Evolutionary conservation across 169 alveolate species (phyloP).

Genomic region (Eimeria falciformis): DNA sequence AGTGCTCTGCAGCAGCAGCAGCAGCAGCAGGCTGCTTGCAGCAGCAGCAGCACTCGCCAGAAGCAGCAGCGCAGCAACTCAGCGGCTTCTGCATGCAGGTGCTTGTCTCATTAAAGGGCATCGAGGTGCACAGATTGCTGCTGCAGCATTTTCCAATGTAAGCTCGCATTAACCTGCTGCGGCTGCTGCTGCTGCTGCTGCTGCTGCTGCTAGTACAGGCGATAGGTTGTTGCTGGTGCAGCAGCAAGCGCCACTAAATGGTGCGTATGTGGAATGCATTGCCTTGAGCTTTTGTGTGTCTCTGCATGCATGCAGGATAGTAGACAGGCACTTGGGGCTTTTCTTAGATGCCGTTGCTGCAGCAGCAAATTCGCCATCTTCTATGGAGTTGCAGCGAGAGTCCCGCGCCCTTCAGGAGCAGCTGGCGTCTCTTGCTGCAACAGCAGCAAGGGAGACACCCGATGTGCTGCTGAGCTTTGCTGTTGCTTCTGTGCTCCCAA

Average conservation of each 20-base stretch:
- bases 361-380: slow-evolving; percentile 22
- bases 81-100: slow-evolving; percentile 62
- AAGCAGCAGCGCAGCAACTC: slow-evolving; percentile 50
- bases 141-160: slow-evolving; percentile 61
- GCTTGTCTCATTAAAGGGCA: slow-evolving; percentile 47
- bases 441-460: slow-evolving; percentile 68
- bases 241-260: no score
- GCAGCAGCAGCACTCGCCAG: slow-evolving; percentile 73
- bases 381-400: slow-evolving; percentile 59
- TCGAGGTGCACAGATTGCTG: slow-evolving; percentile 9
- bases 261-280: neutral
- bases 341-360: slow-evolving; percentile 64
- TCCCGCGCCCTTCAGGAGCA: slow-evolving; percentile 63
- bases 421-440: slow-evolving; percentile 46
- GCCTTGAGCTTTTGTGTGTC: neutral
- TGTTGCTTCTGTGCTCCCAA: slow-evolving; percentile 38
- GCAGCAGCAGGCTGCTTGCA: slow-evolving; percentile 58
- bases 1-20: slow-evolving; percentile 40
- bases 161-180: neutral
- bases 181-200: neutral
- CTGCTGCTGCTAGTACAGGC: slow-evolving; percentile 12
- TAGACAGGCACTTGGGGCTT: slow-evolving; percentile 45
- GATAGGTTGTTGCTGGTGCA: no score
- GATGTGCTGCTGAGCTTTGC: slow-evolving; percentile 52
- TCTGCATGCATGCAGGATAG: slow-evolving; percentile 18